Evolutionary conservation across 2,329 filamentous ascomycete species (phyloP).

Genomic region (Aspergillus oerlinghausenensis): DNA sequence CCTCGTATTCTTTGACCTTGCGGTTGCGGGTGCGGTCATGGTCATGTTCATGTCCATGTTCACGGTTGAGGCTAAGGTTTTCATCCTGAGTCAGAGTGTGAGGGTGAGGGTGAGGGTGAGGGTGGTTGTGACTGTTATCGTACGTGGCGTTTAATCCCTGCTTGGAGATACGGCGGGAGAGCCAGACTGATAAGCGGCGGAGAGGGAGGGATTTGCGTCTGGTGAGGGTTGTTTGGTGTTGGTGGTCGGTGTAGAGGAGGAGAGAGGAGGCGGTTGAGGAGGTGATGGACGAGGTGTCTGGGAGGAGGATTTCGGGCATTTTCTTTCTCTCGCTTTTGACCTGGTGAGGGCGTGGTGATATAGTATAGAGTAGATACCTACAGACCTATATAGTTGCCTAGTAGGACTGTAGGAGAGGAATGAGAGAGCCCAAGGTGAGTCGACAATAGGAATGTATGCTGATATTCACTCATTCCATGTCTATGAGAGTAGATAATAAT

Average conservation of each 20-base stretch:
- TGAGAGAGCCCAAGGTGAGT: too few relatives aligned
- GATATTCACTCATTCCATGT: too few relatives aligned
- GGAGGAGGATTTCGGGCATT: constrained; percentile 7
- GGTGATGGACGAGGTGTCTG: neutral
- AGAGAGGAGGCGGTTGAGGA: neutral
- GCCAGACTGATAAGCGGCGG: neutral
- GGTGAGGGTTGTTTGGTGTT: too few relatives aligned
- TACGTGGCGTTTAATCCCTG: neutral
- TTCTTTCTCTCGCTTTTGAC: too few relatives aligned
- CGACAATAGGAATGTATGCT: too few relatives aligned
- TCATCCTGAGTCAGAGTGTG: neutral
- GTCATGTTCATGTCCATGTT: too few relatives aligned
- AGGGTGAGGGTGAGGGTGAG: too few relatives aligned
- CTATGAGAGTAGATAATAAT: too few relatives aligned
- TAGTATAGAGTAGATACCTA: too few relatives aligned
- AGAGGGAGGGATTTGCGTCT: neutral
- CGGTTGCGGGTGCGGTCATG: neutral
- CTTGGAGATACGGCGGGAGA: constrained; percentile 4
- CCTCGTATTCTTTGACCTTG: neutral
- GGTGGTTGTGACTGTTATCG: neutral
- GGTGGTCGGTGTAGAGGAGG: neutral
- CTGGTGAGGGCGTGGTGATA: too few relatives aligned
- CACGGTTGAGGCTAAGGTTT: neutral
- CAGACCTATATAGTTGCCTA: too few relatives aligned
- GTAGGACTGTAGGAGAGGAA: too few relatives aligned